phyloP scores from a whole-genome alignment of 441 rosid species.

The Croton laevigatus region DNA sequence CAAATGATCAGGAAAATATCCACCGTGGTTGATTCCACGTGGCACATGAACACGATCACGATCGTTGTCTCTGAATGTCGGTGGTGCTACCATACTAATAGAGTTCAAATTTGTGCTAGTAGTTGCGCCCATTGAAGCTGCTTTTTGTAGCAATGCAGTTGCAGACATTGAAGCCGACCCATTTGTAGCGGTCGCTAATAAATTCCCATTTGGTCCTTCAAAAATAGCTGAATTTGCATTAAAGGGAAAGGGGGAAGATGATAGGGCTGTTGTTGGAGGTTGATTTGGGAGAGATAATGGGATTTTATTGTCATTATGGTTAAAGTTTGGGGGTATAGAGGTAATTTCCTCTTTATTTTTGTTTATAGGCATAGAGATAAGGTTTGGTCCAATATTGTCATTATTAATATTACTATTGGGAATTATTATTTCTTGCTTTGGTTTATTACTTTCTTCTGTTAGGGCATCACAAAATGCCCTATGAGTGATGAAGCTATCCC shows the following conservation, averaged over 20 bases:
- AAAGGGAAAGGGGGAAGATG: slow-evolving; percentile 30
- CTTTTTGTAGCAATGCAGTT: slow-evolving; percentile 56
- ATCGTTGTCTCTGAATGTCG: slow-evolving; percentile 19
- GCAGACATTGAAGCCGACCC: slow-evolving; percentile 43
- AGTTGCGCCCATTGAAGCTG: slow-evolving; percentile 56
- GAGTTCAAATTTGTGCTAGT: slow-evolving; percentile 23
- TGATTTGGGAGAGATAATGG: slow-evolving; percentile 19
- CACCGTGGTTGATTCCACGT: neutral
- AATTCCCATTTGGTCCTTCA: slow-evolving; percentile 7
- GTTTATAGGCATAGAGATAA: slow-evolving; percentile 25
- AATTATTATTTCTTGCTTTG: slow-evolving; percentile 20
- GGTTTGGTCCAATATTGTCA: slow-evolving; percentile 15
- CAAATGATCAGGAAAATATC: slow-evolving; percentile 15
- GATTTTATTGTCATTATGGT: slow-evolving; percentile 19
- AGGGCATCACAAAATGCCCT: slow-evolving; percentile 63
- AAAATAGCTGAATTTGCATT: slow-evolving; percentile 19
- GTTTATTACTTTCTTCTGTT: slow-evolving; percentile 40
- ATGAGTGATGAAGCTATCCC: slow-evolving; percentile 56
- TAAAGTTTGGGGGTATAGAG: slow-evolving; percentile 7
- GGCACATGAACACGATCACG: neutral
- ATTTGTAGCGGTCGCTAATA: neutral
- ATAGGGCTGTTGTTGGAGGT: slow-evolving; percentile 19
- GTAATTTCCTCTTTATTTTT: slow-evolving; percentile 15
- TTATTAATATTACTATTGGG: slow-evolving; percentile 8
- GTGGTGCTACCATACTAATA: slow-evolving; percentile 38